Evolutionary conservation across 768 basidiomycete genomes (phyloP).

Genomic region (Rhizopogon rudus): DNA sequence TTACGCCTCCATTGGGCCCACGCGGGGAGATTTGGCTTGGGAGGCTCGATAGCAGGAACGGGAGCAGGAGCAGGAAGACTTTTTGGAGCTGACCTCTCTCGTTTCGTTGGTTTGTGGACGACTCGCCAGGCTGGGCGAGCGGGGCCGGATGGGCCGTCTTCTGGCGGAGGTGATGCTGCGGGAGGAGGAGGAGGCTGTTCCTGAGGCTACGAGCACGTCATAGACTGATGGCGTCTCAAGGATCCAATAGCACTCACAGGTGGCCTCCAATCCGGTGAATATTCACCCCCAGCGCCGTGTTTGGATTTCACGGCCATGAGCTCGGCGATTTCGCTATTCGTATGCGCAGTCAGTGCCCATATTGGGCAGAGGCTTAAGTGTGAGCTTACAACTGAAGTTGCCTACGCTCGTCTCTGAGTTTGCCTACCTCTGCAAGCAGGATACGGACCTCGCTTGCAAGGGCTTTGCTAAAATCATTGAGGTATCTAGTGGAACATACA

Average conservation of each 20-base stretch:
- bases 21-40: conserved; percentile 57
- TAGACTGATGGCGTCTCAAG: not conserved
- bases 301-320: conserved; percentile 81
- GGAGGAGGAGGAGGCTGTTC: conserved; percentile 32
- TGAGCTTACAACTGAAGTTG: conserved; percentile 48
- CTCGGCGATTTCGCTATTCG: conserved; percentile 72
- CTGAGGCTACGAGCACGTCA: conserved; percentile 21
- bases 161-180: conserved; percentile 42
- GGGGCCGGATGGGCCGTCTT: conserved; percentile 39
- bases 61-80: conserved; percentile 33
- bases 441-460: conserved; percentile 59
- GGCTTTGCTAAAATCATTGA: conserved; percentile 60
- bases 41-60: conserved; percentile 36
- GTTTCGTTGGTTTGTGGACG: conserved; percentile 60
- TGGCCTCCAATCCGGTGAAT: conserved; percentile 68
- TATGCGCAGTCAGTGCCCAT: not conserved
- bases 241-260: conserved; percentile 33
- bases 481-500: conserved; percentile 31
- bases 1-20: conserved; percentile 86
- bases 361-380: not conserved
- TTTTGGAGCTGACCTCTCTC: conserved; percentile 38
- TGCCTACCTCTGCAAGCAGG: conserved; percentile 54
- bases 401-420: conserved; percentile 54
- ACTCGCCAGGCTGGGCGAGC: conserved; percentile 73
- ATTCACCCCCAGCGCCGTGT: conserved; percentile 76